These are phyloP conservation scores for Dothideomycetidae sp. DNA, from an alignment of 2,329 filamentous ascomycete genomes.

Conservation along the genomic window DNA sequence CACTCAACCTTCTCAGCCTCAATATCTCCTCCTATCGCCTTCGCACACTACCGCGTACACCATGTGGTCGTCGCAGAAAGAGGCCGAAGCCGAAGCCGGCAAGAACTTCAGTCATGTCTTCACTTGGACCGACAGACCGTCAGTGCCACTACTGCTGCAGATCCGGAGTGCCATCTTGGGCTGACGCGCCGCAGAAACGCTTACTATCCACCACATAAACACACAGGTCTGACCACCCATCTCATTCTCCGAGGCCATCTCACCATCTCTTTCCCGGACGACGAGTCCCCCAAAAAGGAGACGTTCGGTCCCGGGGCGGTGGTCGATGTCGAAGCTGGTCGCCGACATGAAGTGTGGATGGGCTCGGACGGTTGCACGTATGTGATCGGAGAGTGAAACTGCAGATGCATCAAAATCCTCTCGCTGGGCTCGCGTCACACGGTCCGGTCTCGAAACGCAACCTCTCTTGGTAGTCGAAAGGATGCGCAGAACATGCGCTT, in stretches of 20 bases:
- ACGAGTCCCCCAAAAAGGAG: constrained; percentile 39
- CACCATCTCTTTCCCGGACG: constrained; percentile 52
- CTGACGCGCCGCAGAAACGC: constrained; percentile 38
- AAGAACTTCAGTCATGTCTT: constrained; percentile 57
- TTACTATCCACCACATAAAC: constrained; percentile 54
- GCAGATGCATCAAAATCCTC: not conserved
- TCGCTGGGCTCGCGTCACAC: not conserved
- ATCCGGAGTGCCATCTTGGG: too few species aligned
- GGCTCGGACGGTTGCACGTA: constrained; percentile 53
- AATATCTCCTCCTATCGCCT: too few species aligned
- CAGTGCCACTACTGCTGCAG: constrained; percentile 31
- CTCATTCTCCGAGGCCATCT: constrained; percentile 51
- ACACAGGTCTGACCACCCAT: constrained; percentile 52
- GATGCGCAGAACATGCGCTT: constrained; percentile 96
- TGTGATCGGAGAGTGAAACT: constrained; percentile 41
- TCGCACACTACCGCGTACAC: too few species aligned
- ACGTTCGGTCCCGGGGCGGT: constrained; percentile 47
- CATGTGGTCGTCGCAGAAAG: constrained; percentile 24
- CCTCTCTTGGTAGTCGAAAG: constrained; percentile 68
- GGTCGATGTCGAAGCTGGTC: constrained; percentile 50
- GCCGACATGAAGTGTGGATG: constrained; percentile 56
- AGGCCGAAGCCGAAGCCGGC: constrained; percentile 46
- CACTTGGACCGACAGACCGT: constrained; percentile 59
- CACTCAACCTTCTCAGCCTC: too few species aligned
- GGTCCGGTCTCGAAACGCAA: constrained; percentile 51